Conservation (phyloP, 2,329 filamentous ascomycete species). For the Curvularia eragrostidis region DNA sequence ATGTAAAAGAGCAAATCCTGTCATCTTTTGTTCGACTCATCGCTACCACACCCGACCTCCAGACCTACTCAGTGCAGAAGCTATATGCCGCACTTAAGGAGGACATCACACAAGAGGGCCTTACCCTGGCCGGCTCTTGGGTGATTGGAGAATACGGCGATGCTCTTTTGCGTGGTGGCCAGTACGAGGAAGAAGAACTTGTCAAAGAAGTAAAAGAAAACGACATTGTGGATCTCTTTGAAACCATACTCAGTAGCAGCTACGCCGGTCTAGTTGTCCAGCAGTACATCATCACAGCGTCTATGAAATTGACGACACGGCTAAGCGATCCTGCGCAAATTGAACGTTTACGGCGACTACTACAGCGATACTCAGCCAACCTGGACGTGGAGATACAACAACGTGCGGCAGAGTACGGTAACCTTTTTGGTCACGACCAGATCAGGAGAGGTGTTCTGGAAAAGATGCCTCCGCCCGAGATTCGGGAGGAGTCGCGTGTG, state of each 20-base stretch:
- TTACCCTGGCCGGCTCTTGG: slow-evolving; percentile 93
- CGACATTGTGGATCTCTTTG: slow-evolving; percentile 92
- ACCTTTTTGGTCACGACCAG: slow-evolving; percentile 89
- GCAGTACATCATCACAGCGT: slow-evolving; percentile 93
- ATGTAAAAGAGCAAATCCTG: slow-evolving; percentile 96
- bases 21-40: slow-evolving; percentile 96
- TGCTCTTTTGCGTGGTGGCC: slow-evolving; percentile 82
- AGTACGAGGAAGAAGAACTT: slow-evolving; percentile 93
- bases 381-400: slow-evolving; percentile 96
- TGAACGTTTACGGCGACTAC: slow-evolving; percentile 79
- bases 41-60: slow-evolving; percentile 90
- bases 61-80: slow-evolving; percentile 96
- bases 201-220: slow-evolving; percentile 82
- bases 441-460: slow-evolving; percentile 90
- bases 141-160: slow-evolving; percentile 98
- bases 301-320: slow-evolving; percentile 93
- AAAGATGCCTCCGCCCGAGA: slow-evolving; percentile 97
- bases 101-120: slow-evolving; percentile 95
- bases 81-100: slow-evolving; percentile 89
- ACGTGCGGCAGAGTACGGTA: slow-evolving; percentile 91
- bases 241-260: slow-evolving; percentile 89
- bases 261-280: slow-evolving; percentile 90
- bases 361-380: slow-evolving; percentile 81
- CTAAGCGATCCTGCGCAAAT: slow-evolving; percentile 84
- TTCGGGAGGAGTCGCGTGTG: slow-evolving; percentile 92